A percentile compares a stretch with the other conserved stretches of the same genome.
Conservation (phyloP, 345 rosid species). For the Ricinus communis region DNA sequence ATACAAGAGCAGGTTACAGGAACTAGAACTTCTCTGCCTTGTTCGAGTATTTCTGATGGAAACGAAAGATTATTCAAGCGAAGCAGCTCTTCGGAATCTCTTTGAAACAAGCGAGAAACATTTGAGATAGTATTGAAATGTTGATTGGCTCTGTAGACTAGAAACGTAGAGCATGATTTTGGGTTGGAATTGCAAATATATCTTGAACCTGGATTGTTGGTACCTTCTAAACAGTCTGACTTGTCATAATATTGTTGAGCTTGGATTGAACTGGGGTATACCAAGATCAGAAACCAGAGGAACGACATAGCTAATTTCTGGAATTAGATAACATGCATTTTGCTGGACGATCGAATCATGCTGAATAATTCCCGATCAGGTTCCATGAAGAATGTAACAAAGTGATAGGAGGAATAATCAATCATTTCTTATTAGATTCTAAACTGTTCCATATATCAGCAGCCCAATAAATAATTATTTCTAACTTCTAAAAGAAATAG, state of each 20-base stretch:
- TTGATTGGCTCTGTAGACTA: slow-evolving; percentile 46
- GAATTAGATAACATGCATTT: slow-evolving; percentile 1
- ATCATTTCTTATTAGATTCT: background rate
- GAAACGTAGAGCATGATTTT: slow-evolving; percentile 40
- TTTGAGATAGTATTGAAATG: slow-evolving; percentile 32
- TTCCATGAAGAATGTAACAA: background rate
- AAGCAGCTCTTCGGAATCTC: slow-evolving; percentile 25
- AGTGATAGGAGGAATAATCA: slow-evolving; percentile 2
- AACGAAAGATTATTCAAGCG: slow-evolving; percentile 27
- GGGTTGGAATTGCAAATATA: slow-evolving; percentile 40
- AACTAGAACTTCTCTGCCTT: slow-evolving; percentile 50
- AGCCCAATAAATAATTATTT: background rate
- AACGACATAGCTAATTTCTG: slow-evolving; percentile 27
- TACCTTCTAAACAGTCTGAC: slow-evolving; percentile 24
- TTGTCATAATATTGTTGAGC: slow-evolving; percentile 48
- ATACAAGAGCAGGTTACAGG: slow-evolving; percentile 44
- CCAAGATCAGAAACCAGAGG: slow-evolving; percentile 32
- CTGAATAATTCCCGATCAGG: background rate
- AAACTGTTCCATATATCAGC: background rate
- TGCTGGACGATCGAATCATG: background rate
- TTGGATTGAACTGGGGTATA: slow-evolving; percentile 7
- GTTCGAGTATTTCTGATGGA: slow-evolving; percentile 25
- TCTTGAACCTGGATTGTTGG: slow-evolving; percentile 42
- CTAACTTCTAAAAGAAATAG: background rate
- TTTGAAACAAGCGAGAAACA: slow-evolving; percentile 39